Percentiles rank a stretch among this genome's conserved stretches.
phyloP scores from a whole-genome alignment of 768 basidiomycete species.

The Tulasnella sp. region DNA sequence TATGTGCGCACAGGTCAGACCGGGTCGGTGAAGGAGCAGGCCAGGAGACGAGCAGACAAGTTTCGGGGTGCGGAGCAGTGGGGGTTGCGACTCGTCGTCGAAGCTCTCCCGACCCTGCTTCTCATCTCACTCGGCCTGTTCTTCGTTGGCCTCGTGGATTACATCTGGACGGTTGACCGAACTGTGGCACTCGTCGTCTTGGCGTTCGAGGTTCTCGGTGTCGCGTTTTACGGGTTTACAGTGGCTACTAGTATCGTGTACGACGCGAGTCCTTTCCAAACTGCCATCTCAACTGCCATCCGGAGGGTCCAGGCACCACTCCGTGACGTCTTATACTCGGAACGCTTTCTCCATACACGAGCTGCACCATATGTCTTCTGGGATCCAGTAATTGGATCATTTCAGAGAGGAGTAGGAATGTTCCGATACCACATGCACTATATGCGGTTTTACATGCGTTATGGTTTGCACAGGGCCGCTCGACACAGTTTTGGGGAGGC shows the following conservation, averaged over 20 bases:
- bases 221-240: slow-evolving; percentile 1
- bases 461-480: too few relatives aligned
- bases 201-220: not conserved
- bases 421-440: too few relatives aligned
- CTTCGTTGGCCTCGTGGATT: slow-evolving; percentile 5
- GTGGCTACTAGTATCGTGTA: not conserved
- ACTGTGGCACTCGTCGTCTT: not conserved
- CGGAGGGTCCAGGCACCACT: too few relatives aligned
- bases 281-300: not conserved
- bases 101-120: slow-evolving; percentile 6
- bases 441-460: too few relatives aligned
- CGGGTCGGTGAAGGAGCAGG: slow-evolving; percentile 3
- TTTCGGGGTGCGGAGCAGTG: not conserved
- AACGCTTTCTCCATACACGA: too few relatives aligned
- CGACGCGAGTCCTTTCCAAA: slow-evolving; percentile 5
- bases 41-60: not conserved
- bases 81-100: slow-evolving; percentile 6
- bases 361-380: too few relatives aligned
- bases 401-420: too few relatives aligned
- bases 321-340: too few relatives aligned
- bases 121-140: slow-evolving; percentile 4
- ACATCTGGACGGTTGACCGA: not conserved
- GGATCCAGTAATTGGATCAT: too few relatives aligned
- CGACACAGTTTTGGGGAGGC: too few relatives aligned
- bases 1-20: not conserved